Percentiles rank a stretch among this genome's conserved stretches.
These are phyloP conservation scores for Plasmodium relictum DNA, from an alignment of 169 alveolate genomes.

Conservation along the genomic window DNA sequence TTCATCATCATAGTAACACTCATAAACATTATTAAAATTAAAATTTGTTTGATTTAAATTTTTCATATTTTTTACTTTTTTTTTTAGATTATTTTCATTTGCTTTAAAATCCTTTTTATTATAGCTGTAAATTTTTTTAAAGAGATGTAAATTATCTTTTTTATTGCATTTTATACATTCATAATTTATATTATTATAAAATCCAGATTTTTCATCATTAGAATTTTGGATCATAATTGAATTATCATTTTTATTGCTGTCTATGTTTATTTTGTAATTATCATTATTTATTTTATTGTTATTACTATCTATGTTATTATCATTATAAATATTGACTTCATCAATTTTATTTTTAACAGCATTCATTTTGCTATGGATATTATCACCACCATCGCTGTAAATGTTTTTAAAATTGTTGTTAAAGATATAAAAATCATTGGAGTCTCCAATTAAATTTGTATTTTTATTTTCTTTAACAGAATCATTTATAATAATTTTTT, in stretches of 20 bases:
- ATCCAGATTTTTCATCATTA: neutral
- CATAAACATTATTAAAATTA: neutral
- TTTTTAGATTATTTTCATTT: neutral
- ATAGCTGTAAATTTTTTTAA: neutral
- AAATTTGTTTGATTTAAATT: neutral
- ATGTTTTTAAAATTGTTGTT: too few relatives aligned
- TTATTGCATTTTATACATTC: neutral
- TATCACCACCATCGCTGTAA: too few relatives aligned
- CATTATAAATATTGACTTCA: neutral
- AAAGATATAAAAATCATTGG: too few relatives aligned
- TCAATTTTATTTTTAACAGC: neutral
- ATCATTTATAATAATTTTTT: neutral
- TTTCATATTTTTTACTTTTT: neutral
- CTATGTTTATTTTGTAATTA: neutral
- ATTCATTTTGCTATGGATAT: too few relatives aligned
- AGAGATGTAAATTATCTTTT: neutral
- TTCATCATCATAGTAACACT: neutral
- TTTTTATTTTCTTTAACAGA: neutral
- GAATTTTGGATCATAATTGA: neutral
- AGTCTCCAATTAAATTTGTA: too few relatives aligned
- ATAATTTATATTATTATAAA: neutral
- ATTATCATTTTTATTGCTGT: neutral
- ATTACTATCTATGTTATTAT: neutral
- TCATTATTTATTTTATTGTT: neutral
- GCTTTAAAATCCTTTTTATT: neutral